phyloP scores from a whole-genome alignment of 2,329 filamentous ascomycete species.

The Colletotrichum cereale region DNA sequence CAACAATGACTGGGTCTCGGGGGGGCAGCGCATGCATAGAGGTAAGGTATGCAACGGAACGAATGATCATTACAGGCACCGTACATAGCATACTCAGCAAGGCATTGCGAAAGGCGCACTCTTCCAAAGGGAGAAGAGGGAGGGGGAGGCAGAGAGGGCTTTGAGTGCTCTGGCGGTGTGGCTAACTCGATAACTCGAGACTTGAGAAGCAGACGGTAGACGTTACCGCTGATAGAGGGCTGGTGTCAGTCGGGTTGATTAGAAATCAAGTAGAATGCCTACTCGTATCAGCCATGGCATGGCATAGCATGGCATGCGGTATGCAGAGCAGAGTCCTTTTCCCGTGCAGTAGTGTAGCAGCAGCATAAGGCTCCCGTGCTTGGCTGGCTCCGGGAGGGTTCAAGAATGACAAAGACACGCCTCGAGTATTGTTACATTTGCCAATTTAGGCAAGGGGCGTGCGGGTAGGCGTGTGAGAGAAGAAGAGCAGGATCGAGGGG shows the following conservation, averaged over 20 bases:
- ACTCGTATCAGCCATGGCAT: background rate
- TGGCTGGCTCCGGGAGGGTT: background rate
- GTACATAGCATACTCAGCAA: background rate
- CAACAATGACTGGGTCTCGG: background rate
- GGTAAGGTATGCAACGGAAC: background rate
- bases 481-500: too few species aligned
- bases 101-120: background rate
- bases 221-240: background rate
- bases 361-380: conserved; percentile 5
- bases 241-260: background rate
- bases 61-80: background rate
- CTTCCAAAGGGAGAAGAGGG: background rate
- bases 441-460: background rate
- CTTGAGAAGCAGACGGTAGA: background rate
- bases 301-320: background rate
- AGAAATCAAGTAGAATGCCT: background rate
- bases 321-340: background rate
- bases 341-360: background rate
- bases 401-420: background rate
- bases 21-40: background rate
- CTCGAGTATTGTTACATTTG: background rate
- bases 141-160: background rate
- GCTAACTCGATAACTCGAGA: background rate
- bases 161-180: conserved; percentile 20
- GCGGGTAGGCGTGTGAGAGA: background rate